These are phyloP conservation scores for Zhuliangozyma blackwelliae DNA, from an alignment of 1,139 yeast genomes.

Conservation along the genomic window DNA sequence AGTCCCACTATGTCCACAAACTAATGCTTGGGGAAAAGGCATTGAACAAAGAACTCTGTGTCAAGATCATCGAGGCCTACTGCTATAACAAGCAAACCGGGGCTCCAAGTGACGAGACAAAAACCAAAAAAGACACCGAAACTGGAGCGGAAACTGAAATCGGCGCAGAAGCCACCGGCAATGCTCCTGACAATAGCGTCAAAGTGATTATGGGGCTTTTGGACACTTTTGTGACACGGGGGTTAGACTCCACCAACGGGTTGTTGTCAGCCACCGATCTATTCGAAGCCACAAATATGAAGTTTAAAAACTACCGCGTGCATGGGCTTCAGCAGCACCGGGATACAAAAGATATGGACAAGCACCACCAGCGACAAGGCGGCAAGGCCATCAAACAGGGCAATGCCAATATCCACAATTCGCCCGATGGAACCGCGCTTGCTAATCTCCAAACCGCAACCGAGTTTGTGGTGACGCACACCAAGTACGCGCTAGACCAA, in stretches of 20 bases:
- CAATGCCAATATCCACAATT: conserved; percentile 19
- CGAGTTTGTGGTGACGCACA: conserved; percentile 22
- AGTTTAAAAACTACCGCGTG: conserved; percentile 23
- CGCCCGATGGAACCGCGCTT: conserved; percentile 28
- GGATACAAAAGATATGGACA: conserved; percentile 13
- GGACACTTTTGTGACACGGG: conserved; percentile 20
- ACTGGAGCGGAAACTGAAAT: conserved; percentile 6
- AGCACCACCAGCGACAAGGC: background rate
- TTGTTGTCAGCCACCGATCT: conserved; percentile 23
- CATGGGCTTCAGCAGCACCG: too few species aligned
- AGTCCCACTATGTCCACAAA: conserved; percentile 34
- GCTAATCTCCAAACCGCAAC: conserved; percentile 25
- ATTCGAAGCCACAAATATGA: conserved; percentile 25
- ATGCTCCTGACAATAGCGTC: conserved; percentile 20
- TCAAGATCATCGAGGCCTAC: conserved; percentile 34
- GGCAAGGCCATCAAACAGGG: conserved; percentile 1
- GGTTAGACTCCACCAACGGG: conserved; percentile 1
- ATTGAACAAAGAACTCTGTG: conserved; percentile 30
- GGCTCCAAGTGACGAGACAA: conserved; percentile 2
- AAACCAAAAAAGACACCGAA: conserved; percentile 1
- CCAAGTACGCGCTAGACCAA: conserved; percentile 17
- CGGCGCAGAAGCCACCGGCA: conserved; percentile 16
- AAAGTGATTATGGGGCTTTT: conserved; percentile 30
- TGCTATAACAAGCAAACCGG: conserved; percentile 18
- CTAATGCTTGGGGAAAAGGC: conserved; percentile 29